These are phyloP conservation scores for Sphaerostilbella broomeana DNA, from an alignment of 2,329 filamentous ascomycete genomes.

Conservation along the genomic window DNA sequence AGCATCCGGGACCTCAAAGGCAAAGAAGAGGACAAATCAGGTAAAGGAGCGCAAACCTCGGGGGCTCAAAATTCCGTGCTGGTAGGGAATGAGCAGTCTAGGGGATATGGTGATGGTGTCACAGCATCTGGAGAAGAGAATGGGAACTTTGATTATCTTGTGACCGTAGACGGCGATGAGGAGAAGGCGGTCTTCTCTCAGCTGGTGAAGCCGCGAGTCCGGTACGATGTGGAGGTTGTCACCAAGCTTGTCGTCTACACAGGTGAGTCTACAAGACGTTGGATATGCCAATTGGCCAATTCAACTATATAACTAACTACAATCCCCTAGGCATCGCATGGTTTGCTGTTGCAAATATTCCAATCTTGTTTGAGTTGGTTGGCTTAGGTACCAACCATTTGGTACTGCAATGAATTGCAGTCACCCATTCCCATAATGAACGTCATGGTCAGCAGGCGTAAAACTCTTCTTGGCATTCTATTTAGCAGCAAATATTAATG, in stretches of 20 bases:
- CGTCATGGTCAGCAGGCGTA: too few species aligned
- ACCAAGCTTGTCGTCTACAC: constrained; percentile 94
- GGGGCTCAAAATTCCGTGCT: constrained; percentile 40
- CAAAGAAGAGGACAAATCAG: constrained; percentile 33
- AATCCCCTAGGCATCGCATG: constrained; percentile 63
- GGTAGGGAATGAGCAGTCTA: constrained; percentile 64
- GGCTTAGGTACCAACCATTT: constrained; percentile 42
- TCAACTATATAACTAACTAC: constrained; percentile 11
- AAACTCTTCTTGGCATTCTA: too few species aligned
- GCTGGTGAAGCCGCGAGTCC: constrained; percentile 77
- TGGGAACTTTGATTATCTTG: constrained; percentile 27
- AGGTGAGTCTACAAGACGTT: constrained; percentile 49
- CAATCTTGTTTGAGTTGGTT: constrained; percentile 61
- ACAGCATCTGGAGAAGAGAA: constrained; percentile 26
- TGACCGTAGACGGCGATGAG: constrained; percentile 45
- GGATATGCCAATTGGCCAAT: background rate
- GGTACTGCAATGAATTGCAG: constrained; percentile 1
- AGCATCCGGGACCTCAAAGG: constrained; percentile 37
- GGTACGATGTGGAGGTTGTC: constrained; percentile 97
- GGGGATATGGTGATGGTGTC: constrained; percentile 57
- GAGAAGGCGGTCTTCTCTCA: constrained; percentile 78
- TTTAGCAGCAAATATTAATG: too few species aligned
- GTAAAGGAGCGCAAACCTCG: constrained; percentile 34
- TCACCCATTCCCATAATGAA: background rate
- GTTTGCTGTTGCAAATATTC: constrained; percentile 70